Base-by-base conservation (phyloP, 1,139 yeast genomes). In the Diutina siamensis region DNA sequence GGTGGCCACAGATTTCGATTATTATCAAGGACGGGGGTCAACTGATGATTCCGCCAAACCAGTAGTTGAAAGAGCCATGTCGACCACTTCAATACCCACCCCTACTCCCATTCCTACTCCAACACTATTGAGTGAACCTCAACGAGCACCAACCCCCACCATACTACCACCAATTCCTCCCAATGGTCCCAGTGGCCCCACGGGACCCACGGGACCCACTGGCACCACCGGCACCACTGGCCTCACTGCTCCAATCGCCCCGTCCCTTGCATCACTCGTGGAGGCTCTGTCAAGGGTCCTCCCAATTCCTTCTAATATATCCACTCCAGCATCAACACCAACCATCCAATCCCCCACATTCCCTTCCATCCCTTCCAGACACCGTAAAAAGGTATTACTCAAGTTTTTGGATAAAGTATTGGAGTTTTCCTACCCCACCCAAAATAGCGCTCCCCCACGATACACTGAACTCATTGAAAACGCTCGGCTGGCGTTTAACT, bases 381-480 rank as follows among this genome's bases (percentile, higher is more conserved):
- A 38, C 19, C 19, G 48, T 41, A 58, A 57, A 44, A 52, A 49
- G 27, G 75, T 71, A 2, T 51, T 59, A 10, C 50, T 71, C 65
- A 51, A 69, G 58, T 61, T 83, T 63, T 54, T 68, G 13, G 57
- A 68, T 3, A 62, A 67, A 18, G 57, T 59, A 7, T 57, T 84
- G 40, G 75, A 80, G 46, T 79, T 84, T 53, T 70, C 76, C 3
- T 85, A 72, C 58, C 74, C 81, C n/a, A 71, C 75, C 4, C 58
- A 63, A 22, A 73, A 73, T 45, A 74, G 80, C 13, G 79, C 89
- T 0, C 80, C 88, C 2, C 95, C 89, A 5, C 78, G 83, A 5
- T 65, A 75, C 48, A 55, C 72, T 17, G 95, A 85, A 57, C 62
- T 85, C 19, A 57, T 83, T 19, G 84, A 82, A 47, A 84, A 84